phyloP scores from a whole-genome alignment of 345 rosid species.

The Mallotus nudiflorus region DNA sequence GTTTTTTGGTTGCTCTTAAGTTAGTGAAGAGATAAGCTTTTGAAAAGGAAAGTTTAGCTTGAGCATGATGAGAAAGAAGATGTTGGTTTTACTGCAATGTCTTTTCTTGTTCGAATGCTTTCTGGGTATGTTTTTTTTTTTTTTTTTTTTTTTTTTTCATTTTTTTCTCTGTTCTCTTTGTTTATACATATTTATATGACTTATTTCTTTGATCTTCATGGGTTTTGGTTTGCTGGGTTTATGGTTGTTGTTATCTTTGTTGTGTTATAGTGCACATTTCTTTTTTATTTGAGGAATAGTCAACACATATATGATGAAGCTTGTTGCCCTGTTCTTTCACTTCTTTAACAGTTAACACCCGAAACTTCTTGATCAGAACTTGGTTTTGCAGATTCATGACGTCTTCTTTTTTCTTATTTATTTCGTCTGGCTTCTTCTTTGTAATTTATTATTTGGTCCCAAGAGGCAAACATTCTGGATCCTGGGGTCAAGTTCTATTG shows the following conservation, averaged over 20 bases:
- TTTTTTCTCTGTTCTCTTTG: not conserved
- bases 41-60: not conserved
- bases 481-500: not conserved
- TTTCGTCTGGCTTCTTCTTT: not conserved
- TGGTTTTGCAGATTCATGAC: not conserved
- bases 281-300: not conserved
- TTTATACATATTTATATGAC: too few relatives aligned
- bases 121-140: conserved; percentile 31
- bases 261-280: not conserved
- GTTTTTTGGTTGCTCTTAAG: too few relatives aligned
- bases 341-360: too few relatives aligned
- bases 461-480: not conserved
- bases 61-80: conserved; percentile 24
- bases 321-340: too few relatives aligned
- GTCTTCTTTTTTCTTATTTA: not conserved
- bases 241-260: not conserved
- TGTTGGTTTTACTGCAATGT: conserved; percentile 15
- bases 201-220: not conserved
- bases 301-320: not conserved
- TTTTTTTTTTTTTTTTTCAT: not conserved
- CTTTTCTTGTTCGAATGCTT: conserved; percentile 29
- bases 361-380: not conserved
- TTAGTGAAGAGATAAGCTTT: not conserved
- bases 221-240: not conserved
- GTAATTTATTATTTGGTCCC: too few relatives aligned